Conservation (phyloP, 371 early-diverging fungal species). For the Rhizopus microsporus region DNA sequence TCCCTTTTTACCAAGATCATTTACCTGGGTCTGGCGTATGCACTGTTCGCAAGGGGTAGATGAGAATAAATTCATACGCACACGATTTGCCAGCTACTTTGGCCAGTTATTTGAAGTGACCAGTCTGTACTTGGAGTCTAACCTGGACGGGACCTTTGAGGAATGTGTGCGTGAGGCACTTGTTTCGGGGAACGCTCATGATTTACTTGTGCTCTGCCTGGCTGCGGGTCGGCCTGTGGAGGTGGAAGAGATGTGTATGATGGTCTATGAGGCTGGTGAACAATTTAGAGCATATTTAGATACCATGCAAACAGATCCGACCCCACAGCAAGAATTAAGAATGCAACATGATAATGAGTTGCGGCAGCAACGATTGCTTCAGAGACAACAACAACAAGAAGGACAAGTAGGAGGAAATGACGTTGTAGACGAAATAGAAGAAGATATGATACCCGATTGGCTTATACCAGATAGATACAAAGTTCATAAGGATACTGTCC, state of each 20-base stretch:
- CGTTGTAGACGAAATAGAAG: neutral
- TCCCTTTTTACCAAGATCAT: slow-evolving; percentile 53
- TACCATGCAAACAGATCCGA: slow-evolving; percentile 36
- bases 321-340: slow-evolving; percentile 35
- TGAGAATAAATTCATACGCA: slow-evolving; percentile 12
- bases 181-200: slow-evolving; percentile 45
- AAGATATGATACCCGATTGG: slow-evolving; percentile 44
- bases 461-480: slow-evolving; percentile 47
- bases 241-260: slow-evolving; percentile 44
- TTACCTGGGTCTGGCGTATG: slow-evolving; percentile 41
- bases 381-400: slow-evolving; percentile 4
- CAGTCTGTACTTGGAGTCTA: slow-evolving; percentile 48
- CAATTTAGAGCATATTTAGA: slow-evolving; percentile 44
- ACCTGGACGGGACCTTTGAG: slow-evolving; percentile 50
- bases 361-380: neutral
- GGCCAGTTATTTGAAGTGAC: slow-evolving; percentile 45
- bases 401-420: neutral
- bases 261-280: slow-evolving; percentile 46
- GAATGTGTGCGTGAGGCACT: slow-evolving; percentile 49
- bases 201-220: slow-evolving; percentile 38
- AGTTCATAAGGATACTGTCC: slow-evolving; percentile 32
- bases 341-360: slow-evolving; percentile 16
- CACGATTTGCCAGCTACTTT: slow-evolving; percentile 46
- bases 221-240: slow-evolving; percentile 45
- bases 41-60: slow-evolving; percentile 32